These are phyloP conservation scores for Aphanocladium album DNA, from an alignment of 2,329 filamentous ascomycete genomes.

Conservation along the genomic window DNA sequence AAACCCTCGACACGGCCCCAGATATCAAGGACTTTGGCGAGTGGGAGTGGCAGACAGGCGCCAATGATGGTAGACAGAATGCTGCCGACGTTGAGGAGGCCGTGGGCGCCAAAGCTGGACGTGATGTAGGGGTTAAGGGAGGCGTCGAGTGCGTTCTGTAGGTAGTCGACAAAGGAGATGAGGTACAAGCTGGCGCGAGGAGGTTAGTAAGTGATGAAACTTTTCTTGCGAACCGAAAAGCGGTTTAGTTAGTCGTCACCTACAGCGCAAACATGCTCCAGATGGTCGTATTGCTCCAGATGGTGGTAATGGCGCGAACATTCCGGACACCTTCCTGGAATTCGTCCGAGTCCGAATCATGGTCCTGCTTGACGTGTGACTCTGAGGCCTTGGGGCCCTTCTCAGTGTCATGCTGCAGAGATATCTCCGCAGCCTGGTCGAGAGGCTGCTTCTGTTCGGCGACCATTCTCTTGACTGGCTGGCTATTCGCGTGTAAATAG, in stretches of 20 bases:
- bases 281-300: slow-evolving; percentile 34
- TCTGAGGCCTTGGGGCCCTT: neutral
- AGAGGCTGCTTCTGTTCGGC: neutral
- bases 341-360: slow-evolving; percentile 21
- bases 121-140: slow-evolving; percentile 62
- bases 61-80: slow-evolving; percentile 50
- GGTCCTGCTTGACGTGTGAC: slow-evolving; percentile 5
- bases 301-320: slow-evolving; percentile 34
- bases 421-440: neutral
- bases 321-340: slow-evolving; percentile 33
- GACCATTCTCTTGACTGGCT: neutral
- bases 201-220: neutral
- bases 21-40: slow-evolving; percentile 46
- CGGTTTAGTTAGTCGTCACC: slow-evolving; percentile 14
- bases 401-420: neutral
- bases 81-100: slow-evolving; percentile 58
- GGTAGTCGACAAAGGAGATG: slow-evolving; percentile 33
- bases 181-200: slow-evolving; percentile 31
- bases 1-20: slow-evolving; percentile 45
- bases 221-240: neutral
- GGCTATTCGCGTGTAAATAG: neutral
- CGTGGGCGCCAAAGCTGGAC: slow-evolving; percentile 59
- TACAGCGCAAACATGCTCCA: slow-evolving; percentile 37
- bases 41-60: slow-evolving; percentile 32
- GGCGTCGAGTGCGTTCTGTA: slow-evolving; percentile 32